phyloP scores from a whole-genome alignment of 2,329 filamentous ascomycete species.

The Escovopsis weberi region DNA sequence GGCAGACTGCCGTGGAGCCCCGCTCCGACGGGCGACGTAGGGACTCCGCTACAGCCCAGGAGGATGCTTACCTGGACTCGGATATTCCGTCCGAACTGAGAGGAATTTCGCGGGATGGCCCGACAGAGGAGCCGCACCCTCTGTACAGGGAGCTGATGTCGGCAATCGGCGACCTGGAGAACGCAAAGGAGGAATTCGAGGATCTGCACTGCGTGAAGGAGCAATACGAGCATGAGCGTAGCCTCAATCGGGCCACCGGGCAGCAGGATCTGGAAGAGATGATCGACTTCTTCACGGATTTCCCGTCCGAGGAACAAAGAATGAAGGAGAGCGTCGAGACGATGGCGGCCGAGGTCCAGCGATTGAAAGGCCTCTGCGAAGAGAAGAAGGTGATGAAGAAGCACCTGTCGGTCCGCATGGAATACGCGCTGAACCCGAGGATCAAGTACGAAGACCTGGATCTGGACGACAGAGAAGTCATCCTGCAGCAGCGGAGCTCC shows the following conservation, averaged over 20 bases:
- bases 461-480: slow-evolving; percentile 18
- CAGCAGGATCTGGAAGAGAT: slow-evolving; percentile 22
- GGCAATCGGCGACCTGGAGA: slow-evolving; percentile 29
- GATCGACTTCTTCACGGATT: slow-evolving; percentile 29
- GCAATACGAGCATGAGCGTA: slow-evolving; percentile 22
- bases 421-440: slow-evolving; percentile 24
- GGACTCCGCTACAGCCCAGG: neutral
- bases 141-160: slow-evolving; percentile 29
- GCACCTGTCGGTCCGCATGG: slow-evolving; percentile 24
- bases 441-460: slow-evolving; percentile 26
- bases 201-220: slow-evolving; percentile 28
- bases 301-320: slow-evolving; percentile 20
- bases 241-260: slow-evolving; percentile 16
- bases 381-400: slow-evolving; percentile 27
- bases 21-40: neutral
- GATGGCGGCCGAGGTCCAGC: slow-evolving; percentile 18
- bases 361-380: slow-evolving; percentile 26
- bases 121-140: slow-evolving; percentile 29
- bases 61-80: slow-evolving; percentile 3
- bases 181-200: slow-evolving; percentile 31
- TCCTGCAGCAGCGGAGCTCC: slow-evolving; percentile 10
- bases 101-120: slow-evolving; percentile 21
- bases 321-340: slow-evolving; percentile 19
- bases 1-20: slow-evolving; percentile 8
- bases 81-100: slow-evolving; percentile 19